Evolutionary conservation across 1,139 yeast species (phyloP).

Genomic region (Magnusiomyces ingens): DNA sequence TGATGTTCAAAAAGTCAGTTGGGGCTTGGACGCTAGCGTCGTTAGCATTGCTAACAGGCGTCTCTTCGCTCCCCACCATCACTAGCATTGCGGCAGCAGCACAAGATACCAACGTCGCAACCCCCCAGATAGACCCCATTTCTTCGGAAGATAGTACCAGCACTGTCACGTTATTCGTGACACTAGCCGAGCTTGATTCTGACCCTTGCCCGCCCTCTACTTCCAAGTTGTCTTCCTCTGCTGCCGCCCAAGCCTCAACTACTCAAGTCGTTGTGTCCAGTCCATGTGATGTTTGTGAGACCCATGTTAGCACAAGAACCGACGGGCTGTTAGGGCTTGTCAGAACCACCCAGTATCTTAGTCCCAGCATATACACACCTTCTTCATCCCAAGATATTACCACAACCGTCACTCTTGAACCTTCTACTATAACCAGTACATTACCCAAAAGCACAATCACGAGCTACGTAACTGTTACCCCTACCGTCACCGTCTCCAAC

Average conservation of each 20-base stretch:
- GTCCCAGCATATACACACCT: conserved; percentile 1
- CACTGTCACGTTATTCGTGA: too few relatives aligned
- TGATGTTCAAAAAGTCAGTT: too few relatives aligned
- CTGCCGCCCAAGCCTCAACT: conserved; percentile 1
- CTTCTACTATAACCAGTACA: conserved; percentile 10
- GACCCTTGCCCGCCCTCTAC: too few relatives aligned
- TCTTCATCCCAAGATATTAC: conserved; percentile 8
- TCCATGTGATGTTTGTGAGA: conserved; percentile 4
- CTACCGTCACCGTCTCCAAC: conserved; percentile 10
- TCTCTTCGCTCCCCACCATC: too few relatives aligned
- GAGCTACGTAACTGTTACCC: conserved; percentile 8
- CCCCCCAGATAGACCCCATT: too few relatives aligned
- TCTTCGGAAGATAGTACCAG: too few relatives aligned
- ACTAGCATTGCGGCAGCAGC: too few relatives aligned
- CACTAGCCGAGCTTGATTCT: too few relatives aligned
- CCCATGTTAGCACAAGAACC: conserved; percentile 6
- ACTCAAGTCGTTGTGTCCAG: conserved; percentile 1
- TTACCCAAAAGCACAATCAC: conserved; percentile 1
- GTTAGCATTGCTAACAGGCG: too few relatives aligned
- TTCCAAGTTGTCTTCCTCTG: not conserved
- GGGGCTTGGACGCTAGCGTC: too few relatives aligned
- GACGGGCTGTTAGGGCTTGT: not conserved
- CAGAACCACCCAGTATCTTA: conserved; percentile 4
- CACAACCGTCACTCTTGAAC: conserved; percentile 9
- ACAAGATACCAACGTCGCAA: too few relatives aligned